phyloP scores from a whole-genome alignment of 768 basidiomycete species.

The Tubosaeta sp. region DNA sequence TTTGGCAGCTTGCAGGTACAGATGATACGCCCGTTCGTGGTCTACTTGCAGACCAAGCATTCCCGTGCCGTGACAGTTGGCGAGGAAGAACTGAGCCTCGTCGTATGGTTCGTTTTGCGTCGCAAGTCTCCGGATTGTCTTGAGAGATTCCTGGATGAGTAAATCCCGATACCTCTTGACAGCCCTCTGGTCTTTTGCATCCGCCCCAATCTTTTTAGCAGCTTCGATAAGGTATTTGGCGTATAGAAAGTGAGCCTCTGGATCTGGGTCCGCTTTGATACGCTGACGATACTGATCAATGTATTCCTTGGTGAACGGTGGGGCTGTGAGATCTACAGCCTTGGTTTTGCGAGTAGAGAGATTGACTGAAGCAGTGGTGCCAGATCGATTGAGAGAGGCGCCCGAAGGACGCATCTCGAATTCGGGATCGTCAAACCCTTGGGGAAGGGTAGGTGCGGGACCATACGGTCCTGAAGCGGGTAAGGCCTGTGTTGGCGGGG shows the following conservation, averaged over 20 bases:
- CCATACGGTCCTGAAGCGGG: slow-evolving; percentile 14
- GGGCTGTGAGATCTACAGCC: slow-evolving; percentile 75
- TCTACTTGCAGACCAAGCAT: slow-evolving; percentile 94
- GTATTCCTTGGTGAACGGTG: slow-evolving; percentile 92
- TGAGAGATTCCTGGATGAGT: slow-evolving; percentile 83
- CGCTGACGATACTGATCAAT: slow-evolving; percentile 97
- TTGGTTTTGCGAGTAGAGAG: slow-evolving; percentile 66
- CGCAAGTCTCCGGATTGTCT: slow-evolving; percentile 88
- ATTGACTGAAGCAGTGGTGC: slow-evolving; percentile 51
- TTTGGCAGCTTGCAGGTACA: slow-evolving; percentile 95
- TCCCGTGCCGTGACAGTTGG: slow-evolving; percentile 95
- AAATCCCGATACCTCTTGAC: slow-evolving; percentile 90
- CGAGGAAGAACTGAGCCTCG: slow-evolving; percentile 98
- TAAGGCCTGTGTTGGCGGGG: slow-evolving; percentile 17
- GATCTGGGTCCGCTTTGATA: slow-evolving; percentile 97
- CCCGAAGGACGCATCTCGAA: slow-evolving; percentile 49
- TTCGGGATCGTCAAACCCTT: slow-evolving; percentile 40
- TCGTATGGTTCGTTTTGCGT: slow-evolving; percentile 89
- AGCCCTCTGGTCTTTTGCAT: slow-evolving; percentile 71
- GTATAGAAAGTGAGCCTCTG: slow-evolving; percentile 95
- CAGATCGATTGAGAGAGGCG: slow-evolving; percentile 47
- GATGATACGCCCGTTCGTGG: slow-evolving; percentile 95
- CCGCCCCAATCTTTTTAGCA: slow-evolving; percentile 81
- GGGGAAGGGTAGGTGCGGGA: slow-evolving; percentile 24
- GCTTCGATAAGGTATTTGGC: slow-evolving; percentile 99